phyloP scores from a whole-genome alignment of 768 basidiomycete genomes.

The Amylocystis lapponica region DNA sequence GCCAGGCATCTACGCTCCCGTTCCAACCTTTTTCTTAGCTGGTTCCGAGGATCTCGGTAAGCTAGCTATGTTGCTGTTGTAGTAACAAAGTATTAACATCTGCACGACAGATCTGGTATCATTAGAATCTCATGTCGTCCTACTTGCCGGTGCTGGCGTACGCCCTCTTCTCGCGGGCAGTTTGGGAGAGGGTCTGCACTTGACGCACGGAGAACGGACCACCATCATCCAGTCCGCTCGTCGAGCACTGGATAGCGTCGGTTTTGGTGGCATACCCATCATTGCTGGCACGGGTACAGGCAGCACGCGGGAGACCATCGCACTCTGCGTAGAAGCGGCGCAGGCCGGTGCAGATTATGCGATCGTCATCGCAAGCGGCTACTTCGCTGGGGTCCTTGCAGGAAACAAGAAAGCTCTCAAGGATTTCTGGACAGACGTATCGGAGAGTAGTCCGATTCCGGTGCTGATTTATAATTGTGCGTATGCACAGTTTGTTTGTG shows the following conservation, averaged over 20 bases:
- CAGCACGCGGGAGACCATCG: slow-evolving; percentile 78
- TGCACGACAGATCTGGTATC: slow-evolving; percentile 31
- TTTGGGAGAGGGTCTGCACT: slow-evolving; percentile 46
- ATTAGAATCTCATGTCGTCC: slow-evolving; percentile 36
- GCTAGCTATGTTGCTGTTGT: slow-evolving; percentile 18
- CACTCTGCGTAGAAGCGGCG: slow-evolving; percentile 71
- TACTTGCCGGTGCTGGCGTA: slow-evolving; percentile 35
- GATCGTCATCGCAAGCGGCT: slow-evolving; percentile 83
- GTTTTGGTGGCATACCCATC: slow-evolving; percentile 53
- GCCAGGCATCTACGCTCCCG: slow-evolving; percentile 78
- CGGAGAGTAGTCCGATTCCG: slow-evolving; percentile 77
- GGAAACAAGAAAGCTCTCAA: slow-evolving; percentile 64
- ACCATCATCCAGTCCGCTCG: slow-evolving; percentile 36
- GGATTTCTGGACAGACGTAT: slow-evolving; percentile 71
- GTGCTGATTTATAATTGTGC: slow-evolving; percentile 86
- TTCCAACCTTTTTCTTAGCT: slow-evolving; percentile 78
- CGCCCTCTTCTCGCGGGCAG: slow-evolving; percentile 31
- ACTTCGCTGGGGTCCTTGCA: slow-evolving; percentile 74
- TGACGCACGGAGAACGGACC: slow-evolving; percentile 34
- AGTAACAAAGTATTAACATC: too few species aligned
- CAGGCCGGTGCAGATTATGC: slow-evolving; percentile 80
- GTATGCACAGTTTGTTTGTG: slow-evolving; percentile 21
- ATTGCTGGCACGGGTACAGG: slow-evolving; percentile 84
- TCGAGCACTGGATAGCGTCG: slow-evolving; percentile 62
- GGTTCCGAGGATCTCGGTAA: slow-evolving; percentile 78